Conservation (phyloP, 2,329 filamentous ascomycete genomes). For the Didymella arachidicola region DNA sequence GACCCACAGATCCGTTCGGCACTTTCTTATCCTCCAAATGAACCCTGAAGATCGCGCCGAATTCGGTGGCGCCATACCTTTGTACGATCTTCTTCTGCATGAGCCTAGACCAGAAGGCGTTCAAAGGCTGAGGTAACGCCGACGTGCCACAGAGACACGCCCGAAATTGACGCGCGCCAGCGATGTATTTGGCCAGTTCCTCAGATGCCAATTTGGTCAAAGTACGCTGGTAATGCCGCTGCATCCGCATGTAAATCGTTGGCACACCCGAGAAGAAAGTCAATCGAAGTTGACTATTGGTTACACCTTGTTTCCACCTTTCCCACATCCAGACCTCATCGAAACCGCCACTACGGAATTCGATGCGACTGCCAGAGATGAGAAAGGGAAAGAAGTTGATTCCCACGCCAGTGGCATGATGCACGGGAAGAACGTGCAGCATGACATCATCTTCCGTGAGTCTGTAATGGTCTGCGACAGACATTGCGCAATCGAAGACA, state of each 20-base stretch:
- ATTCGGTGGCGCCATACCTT: conserved; percentile 56
- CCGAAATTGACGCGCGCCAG: conserved; percentile 53
- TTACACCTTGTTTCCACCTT: conserved; percentile 42
- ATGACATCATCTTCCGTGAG: conserved; percentile 44
- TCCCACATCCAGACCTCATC: conserved; percentile 49
- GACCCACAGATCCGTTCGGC: conserved; percentile 47
- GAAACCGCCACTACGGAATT: conserved; percentile 48
- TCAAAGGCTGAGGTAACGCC: conserved; percentile 59
- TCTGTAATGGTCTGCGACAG: conserved; percentile 46
- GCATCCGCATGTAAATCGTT: conserved; percentile 50
- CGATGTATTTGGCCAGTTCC: conserved; percentile 51
- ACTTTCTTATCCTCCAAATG: conserved; percentile 42
- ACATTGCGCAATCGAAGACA: conserved; percentile 47
- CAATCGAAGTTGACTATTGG: conserved; percentile 31
- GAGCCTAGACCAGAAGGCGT: conserved; percentile 59
- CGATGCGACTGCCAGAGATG: conserved; percentile 43
- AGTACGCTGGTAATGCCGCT: conserved; percentile 46
- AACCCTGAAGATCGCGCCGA: conserved; percentile 55
- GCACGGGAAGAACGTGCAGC: conserved; percentile 48
- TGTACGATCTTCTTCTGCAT: conserved; percentile 55
- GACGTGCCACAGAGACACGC: conserved; percentile 58
- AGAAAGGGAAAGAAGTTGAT: conserved; percentile 50
- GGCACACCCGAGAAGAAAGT: conserved; percentile 50
- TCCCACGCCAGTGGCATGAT: conserved; percentile 48
- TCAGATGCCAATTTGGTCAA: conserved; percentile 41